Base-by-base conservation (phyloP, 108 stramenopile species). In the Cylindrotheca fusiformis region DNA sequence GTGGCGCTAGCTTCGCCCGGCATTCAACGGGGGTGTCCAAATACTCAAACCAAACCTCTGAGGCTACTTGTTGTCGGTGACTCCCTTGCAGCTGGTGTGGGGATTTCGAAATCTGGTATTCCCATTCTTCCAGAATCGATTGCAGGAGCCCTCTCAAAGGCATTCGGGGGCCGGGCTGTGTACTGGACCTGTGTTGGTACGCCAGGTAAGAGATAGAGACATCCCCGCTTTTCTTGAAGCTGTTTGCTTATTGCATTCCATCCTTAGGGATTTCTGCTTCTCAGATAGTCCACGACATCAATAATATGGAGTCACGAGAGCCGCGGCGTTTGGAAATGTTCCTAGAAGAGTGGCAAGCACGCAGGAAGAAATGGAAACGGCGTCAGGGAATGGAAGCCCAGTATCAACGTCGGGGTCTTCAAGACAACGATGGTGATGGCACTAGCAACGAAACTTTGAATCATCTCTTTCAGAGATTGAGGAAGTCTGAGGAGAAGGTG, bases 41-140 rank as follows among this genome's bases (percentile, higher is more conserved):
- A 63, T 57, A 28, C 59, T 4, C 54, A 30, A 22, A 23, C 55
- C 12, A 31, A 50, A 49, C 82, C 85, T 4, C 64, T 87, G 3
- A 67, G 80, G 44, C 36, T 87, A 5, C 59, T 87, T 31, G 80
- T 83, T 2, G 71, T 87, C 21, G 86, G 86, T 52, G 86, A 87
- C 49, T 87, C 86, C 2, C 32, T 87, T 32, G 86, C 86, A 30
- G 78, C 74, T 19, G 86, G 86, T 30, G 80, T 83, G 10, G 86
- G 86, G 2, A 70, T 76, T 32, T 60, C 73, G 12, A 68, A 69
- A 57, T 77, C 77, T 23, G 65, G 69, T 32, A 73, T 77, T 3
- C 80, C 86, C 0, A 63, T 77, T 27, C 52, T 87, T 22, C 86
- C 86, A 10, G 82, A 84, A 56, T 60, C 72, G 5, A 87, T 87